phyloP scores from a whole-genome alignment of 495 filamentous ascomycete species.

The Penicillium soppii region DNA sequence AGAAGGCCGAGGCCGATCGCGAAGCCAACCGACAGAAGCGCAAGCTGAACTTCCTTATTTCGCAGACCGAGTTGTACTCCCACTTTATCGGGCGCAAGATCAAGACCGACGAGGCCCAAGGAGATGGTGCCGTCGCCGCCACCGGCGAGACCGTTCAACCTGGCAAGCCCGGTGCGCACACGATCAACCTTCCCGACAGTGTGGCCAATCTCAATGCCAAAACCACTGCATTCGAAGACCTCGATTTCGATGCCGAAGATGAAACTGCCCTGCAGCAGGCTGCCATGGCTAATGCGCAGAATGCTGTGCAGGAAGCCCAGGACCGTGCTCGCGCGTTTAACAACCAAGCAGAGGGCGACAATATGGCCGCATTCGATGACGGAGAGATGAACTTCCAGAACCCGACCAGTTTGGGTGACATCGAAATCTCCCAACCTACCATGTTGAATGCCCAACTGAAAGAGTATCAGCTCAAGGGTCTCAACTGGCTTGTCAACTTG shows the following conservation, averaged over 20 bases:
- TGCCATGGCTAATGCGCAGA: conserved; percentile 93
- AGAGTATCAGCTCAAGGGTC: conserved; percentile 96
- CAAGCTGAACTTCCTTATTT: conserved; percentile 99
- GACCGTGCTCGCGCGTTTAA: conserved; percentile 91
- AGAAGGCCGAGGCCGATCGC: conserved; percentile 93
- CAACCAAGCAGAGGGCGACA: conserved; percentile 49
- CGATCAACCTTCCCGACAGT: conserved; percentile 58
- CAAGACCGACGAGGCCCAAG: conserved; percentile 91
- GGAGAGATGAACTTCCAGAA: conserved; percentile 99
- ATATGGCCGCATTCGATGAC: conserved; percentile 58
- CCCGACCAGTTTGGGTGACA: conserved; percentile 87
- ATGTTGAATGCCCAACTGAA: conserved; percentile 93
- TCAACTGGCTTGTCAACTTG: conserved; percentile 98
- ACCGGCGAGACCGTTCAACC: conserved; percentile 44
- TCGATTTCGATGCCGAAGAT: conserved; percentile 95
- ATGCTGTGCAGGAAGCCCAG: conserved; percentile 92
- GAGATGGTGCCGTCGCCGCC: conserved; percentile 66
- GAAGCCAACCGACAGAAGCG: conserved; percentile 96
- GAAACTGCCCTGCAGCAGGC: conserved; percentile 77
- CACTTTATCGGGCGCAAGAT: conserved; percentile 99
- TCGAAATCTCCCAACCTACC: conserved; percentile 91
- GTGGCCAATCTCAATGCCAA: conserved; percentile 59
- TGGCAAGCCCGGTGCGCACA: conserved; percentile 45
- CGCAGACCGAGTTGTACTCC: conserved; percentile 96
- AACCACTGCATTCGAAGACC: conserved; percentile 87